phyloP scores from a whole-genome alignment of 768 basidiomycete species.

The Hemileccinum impolitum region DNA sequence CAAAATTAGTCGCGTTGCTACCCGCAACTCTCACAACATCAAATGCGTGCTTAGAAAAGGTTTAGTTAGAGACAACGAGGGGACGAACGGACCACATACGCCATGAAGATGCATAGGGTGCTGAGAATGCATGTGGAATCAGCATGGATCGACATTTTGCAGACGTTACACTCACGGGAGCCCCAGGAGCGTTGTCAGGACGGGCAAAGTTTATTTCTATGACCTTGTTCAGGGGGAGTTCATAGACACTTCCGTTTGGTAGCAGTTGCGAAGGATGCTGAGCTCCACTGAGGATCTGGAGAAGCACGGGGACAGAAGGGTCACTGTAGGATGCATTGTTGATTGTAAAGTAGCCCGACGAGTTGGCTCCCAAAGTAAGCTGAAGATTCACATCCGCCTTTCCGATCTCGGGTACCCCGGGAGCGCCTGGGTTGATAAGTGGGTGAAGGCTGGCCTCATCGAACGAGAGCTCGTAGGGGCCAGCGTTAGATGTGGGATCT shows the following conservation, averaged over 20 bases:
- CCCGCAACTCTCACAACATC: slow-evolving; percentile 31
- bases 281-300: slow-evolving; percentile 53
- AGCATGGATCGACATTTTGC: not conserved
- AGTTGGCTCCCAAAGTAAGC: slow-evolving; percentile 5
- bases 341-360: slow-evolving; percentile 11
- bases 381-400: slow-evolving; percentile 38
- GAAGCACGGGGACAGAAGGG: slow-evolving; percentile 47
- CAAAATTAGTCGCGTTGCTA: slow-evolving; percentile 27
- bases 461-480: slow-evolving; percentile 25
- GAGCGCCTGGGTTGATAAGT: slow-evolving; percentile 28
- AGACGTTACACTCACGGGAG: slow-evolving; percentile 20
- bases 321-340: slow-evolving; percentile 33
- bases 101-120: slow-evolving; percentile 38
- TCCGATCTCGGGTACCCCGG: slow-evolving; percentile 33
- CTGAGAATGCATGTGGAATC: slow-evolving; percentile 1
- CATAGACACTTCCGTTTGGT: slow-evolving; percentile 43
- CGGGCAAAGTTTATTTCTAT: slow-evolving; percentile 46
- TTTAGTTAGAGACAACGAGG: not conserved
- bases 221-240: slow-evolving; percentile 39
- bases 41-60: slow-evolving; percentile 27
- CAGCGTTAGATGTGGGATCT: slow-evolving; percentile 37
- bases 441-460: slow-evolving; percentile 38
- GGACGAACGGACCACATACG: slow-evolving; percentile 14
- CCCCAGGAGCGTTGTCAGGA: slow-evolving; percentile 15
- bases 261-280: slow-evolving; percentile 42